Percentiles rank a stretch among this genome's conserved stretches.
Evolutionary conservation across 257 asterid genomes (phyloP).

Genomic region (Echium plantagineum): DNA sequence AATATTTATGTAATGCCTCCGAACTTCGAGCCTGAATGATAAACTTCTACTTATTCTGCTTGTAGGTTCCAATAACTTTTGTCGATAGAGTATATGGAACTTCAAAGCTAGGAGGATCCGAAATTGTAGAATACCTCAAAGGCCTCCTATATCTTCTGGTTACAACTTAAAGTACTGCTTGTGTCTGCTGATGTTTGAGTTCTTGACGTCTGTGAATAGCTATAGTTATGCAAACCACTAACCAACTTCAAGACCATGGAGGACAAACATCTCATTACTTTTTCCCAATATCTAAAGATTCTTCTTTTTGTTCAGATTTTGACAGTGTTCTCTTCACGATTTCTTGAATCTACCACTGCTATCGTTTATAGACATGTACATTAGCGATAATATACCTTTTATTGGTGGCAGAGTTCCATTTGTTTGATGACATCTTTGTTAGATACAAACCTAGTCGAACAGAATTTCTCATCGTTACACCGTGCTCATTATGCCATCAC

Average conservation of each 20-base stretch:
- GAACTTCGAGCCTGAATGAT: constrained; percentile 2
- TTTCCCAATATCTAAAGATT: background rate
- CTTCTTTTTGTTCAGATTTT: background rate
- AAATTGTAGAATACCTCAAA: constrained; percentile 81
- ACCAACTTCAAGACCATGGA: background rate
- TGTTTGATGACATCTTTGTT: no score
- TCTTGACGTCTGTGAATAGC: background rate
- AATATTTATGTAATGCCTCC: background rate
- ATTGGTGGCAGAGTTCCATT: no score
- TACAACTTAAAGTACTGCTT: constrained; percentile 46
- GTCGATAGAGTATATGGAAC: constrained; percentile 93
- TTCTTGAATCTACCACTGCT: background rate
- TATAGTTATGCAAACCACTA: background rate
- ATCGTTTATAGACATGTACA: background rate
- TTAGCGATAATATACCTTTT: no score
- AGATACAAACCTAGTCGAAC: no score
- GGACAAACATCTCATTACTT: background rate
- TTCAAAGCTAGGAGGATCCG: constrained; percentile 95
- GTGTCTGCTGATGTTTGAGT: background rate
- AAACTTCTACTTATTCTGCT: constrained; percentile 2
- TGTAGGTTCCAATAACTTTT: constrained; percentile 84
- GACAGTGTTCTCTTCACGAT: background rate
- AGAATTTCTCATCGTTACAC: no score
- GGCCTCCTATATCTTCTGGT: constrained; percentile 77
- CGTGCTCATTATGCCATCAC: no score